phyloP scores from a whole-genome alignment of 257 asterid genomes.

The Plantago ovata region DNA sequence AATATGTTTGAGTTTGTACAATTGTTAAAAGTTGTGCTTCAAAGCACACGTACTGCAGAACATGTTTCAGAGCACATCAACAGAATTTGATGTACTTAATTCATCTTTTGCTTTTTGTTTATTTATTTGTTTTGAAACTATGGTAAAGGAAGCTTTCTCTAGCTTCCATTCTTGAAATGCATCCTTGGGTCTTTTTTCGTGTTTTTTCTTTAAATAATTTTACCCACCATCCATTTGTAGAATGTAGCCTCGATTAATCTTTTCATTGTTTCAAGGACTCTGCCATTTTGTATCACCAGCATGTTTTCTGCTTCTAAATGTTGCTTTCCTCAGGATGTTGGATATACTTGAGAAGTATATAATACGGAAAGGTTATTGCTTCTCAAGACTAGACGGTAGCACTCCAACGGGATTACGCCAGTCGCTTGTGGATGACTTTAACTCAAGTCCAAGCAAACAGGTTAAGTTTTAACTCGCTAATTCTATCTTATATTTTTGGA shows the following conservation, averaged over 20 bases:
- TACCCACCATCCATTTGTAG: too few species aligned
- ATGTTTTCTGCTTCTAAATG: constrained; percentile 10
- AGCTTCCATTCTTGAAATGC: background rate
- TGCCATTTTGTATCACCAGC: background rate
- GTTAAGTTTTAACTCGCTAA: constrained; percentile 26
- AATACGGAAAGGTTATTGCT: constrained; percentile 86
- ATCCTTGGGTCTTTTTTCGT: background rate
- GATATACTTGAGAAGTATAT: constrained; percentile 91
- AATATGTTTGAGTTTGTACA: too few species aligned
- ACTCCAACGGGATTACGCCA: constrained; percentile 83
- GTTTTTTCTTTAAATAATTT: background rate
- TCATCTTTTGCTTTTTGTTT: background rate
- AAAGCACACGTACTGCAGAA: too few species aligned
- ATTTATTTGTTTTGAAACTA: background rate
- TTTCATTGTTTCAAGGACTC: background rate
- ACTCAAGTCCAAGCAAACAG: constrained; percentile 96
- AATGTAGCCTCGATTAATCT: too few species aligned
- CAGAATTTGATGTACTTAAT: too few species aligned
- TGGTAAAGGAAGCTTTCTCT: background rate
- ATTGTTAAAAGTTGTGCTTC: too few species aligned
- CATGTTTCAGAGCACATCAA: too few species aligned
- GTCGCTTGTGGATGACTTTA: constrained; percentile 87
- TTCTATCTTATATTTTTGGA: background rate
- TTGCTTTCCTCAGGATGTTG: constrained; percentile 62
- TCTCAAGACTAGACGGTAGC: constrained; percentile 90